Evolutionary conservation across 768 basidiomycete species (phyloP).

Genomic region (Hortiboletus flavorubellus): DNA sequence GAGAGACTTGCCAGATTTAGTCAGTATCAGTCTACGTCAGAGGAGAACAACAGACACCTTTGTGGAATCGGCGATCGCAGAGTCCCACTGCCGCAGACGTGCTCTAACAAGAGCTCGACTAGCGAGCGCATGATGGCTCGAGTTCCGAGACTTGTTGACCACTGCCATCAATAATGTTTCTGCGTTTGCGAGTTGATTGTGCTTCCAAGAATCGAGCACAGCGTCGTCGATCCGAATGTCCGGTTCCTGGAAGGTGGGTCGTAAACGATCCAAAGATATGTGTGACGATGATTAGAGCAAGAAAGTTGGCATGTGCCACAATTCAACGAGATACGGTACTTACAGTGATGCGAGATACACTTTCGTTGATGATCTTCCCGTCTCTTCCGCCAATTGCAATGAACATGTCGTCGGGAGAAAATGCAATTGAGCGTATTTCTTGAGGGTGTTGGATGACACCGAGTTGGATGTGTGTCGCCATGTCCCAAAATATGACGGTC

Average conservation of each 20-base stretch:
- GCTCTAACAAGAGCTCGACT: neutral
- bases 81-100: neutral
- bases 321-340: too few species aligned
- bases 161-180: neutral
- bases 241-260: neutral
- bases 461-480: too few species aligned
- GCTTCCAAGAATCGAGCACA: neutral
- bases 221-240: neutral
- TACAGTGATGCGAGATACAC: too few species aligned
- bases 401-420: too few species aligned
- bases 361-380: too few species aligned
- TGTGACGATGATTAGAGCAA: neutral
- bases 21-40: neutral
- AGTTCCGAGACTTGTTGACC: neutral
- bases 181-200: neutral
- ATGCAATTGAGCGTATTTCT: too few species aligned
- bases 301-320: too few species aligned
- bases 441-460: too few species aligned
- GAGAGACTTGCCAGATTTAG: neutral
- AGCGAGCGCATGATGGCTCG: neutral
- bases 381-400: too few species aligned
- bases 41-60: neutral
- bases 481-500: neutral
- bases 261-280: neutral
- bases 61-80: neutral